These are phyloP conservation scores for Kazachstania kunashirensis DNA, from an alignment of 805 yeast species.

Conservation along the genomic window DNA sequence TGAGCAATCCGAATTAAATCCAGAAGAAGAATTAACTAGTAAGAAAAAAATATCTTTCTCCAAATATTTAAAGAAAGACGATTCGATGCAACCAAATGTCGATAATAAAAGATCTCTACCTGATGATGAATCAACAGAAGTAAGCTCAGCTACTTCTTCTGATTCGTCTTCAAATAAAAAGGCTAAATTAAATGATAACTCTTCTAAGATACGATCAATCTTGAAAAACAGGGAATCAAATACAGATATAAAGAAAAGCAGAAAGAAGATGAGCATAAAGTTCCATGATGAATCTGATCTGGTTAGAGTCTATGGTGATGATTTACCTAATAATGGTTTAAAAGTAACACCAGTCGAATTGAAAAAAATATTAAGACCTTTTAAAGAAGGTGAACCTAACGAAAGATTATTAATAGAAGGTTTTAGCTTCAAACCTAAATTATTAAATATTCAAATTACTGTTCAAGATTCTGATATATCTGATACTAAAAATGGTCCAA, in stretches of 20 bases:
- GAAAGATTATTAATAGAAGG: conserved; percentile 19
- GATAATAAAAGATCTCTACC: conserved; percentile 12
- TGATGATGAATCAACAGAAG: not conserved
- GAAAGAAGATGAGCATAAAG: conserved; percentile 11
- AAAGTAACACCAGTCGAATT: conserved; percentile 22
- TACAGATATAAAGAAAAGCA: not conserved
- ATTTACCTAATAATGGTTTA: conserved; percentile 23
- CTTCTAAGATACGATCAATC: conserved; percentile 13
- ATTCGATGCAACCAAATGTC: not conserved
- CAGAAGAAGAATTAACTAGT: conserved; percentile 14
- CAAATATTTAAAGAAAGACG: conserved; percentile 26
- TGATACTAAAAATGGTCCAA: conserved; percentile 24
- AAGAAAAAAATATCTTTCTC: conserved; percentile 30
- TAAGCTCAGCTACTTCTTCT: not conserved
- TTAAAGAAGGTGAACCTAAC: conserved; percentile 28
- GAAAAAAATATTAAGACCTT: conserved; percentile 26
- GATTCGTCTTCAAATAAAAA: not conserved
- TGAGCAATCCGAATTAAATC: not conserved
- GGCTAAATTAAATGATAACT: not conserved
- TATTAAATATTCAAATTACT: conserved; percentile 4
- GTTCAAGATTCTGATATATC: conserved; percentile 22
- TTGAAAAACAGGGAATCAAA: conserved; percentile 8
- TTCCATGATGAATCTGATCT: conserved; percentile 22
- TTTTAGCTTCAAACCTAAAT: conserved; percentile 13
- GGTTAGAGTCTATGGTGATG: conserved; percentile 28